Conservation (phyloP, 805 yeast genomes). For the Myxozyma vanderwaltii region DNA sequence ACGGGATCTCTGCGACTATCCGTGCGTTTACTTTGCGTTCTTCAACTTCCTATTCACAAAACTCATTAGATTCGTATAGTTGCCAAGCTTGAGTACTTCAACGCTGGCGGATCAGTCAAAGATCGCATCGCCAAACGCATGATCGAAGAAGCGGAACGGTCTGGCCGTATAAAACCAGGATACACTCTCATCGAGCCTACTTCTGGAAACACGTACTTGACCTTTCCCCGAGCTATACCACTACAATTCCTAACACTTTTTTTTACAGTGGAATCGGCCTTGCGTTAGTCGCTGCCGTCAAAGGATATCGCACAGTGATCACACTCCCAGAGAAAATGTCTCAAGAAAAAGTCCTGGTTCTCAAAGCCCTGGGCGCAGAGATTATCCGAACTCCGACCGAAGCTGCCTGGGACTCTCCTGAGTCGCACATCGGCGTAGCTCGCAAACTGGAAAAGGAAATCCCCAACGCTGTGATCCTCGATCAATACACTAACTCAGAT, state of each 20-base stretch:
- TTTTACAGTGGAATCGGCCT: constrained; percentile 69
- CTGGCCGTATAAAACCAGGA: constrained; percentile 81
- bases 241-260: background rate
- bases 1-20: constrained; percentile 66
- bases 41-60: background rate
- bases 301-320: constrained; percentile 82
- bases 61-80: constrained; percentile 44
- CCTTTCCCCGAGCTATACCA: too few species aligned
- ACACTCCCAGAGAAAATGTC: constrained; percentile 92
- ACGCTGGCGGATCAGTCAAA: constrained; percentile 88
- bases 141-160: constrained; percentile 81
- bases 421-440: constrained; percentile 88
- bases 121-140: constrained; percentile 85
- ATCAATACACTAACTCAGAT: constrained; percentile 75
- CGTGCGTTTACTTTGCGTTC: constrained; percentile 24
- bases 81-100: constrained; percentile 80
- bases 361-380: constrained; percentile 88
- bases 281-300: constrained; percentile 83
- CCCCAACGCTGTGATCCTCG: constrained; percentile 80
- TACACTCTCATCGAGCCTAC: constrained; percentile 82
- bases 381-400: constrained; percentile 89
- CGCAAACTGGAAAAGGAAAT: constrained; percentile 76
- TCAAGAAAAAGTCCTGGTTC: constrained; percentile 82
- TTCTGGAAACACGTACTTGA: constrained; percentile 68
- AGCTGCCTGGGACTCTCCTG: constrained; percentile 92